Conservation (phyloP, 129 eudicot species). For the Silybum marianum region DNA sequence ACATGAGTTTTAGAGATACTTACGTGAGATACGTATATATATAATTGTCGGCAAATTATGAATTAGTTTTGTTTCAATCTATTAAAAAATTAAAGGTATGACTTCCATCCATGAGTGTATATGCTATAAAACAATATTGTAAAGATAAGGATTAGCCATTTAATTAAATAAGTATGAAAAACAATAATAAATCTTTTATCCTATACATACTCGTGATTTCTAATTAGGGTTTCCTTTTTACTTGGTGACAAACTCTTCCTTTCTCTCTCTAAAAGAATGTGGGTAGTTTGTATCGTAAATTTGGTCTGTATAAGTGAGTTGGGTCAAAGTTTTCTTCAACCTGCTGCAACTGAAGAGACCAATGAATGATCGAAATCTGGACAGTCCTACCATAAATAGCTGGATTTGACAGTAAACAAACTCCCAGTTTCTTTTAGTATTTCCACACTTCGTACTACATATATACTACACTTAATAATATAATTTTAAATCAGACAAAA, state of each 20-base stretch:
- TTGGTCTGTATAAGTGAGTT: conserved; percentile 8
- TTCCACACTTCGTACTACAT: background rate
- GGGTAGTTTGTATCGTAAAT: background rate
- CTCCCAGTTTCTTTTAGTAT: conserved; percentile 35
- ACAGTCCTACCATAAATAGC: conserved; percentile 30
- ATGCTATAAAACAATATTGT: no score
- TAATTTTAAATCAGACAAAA: background rate
- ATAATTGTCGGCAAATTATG: no score
- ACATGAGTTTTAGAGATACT: no score
- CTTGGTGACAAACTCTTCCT: background rate
- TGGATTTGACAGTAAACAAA: conserved; percentile 34
- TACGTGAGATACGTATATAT: no score
- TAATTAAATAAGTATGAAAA: background rate
- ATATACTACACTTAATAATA: background rate
- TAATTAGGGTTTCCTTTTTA: conserved; percentile 20
- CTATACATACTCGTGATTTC: conserved; percentile 13
- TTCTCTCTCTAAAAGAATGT: background rate
- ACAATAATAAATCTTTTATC: conserved; percentile 4
- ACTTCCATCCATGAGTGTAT: background rate
- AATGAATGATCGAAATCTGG: conserved; percentile 23
- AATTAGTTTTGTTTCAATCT: no score
- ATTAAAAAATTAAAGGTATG: background rate
- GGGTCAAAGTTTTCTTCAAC: conserved; percentile 14
- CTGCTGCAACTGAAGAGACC: conserved; percentile 30
- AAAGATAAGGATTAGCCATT: conserved; percentile 4